These are phyloP conservation scores for Microbotryum intermedium DNA, from an alignment of 1,284 basidiomycete genomes.

Conservation along the genomic window DNA sequence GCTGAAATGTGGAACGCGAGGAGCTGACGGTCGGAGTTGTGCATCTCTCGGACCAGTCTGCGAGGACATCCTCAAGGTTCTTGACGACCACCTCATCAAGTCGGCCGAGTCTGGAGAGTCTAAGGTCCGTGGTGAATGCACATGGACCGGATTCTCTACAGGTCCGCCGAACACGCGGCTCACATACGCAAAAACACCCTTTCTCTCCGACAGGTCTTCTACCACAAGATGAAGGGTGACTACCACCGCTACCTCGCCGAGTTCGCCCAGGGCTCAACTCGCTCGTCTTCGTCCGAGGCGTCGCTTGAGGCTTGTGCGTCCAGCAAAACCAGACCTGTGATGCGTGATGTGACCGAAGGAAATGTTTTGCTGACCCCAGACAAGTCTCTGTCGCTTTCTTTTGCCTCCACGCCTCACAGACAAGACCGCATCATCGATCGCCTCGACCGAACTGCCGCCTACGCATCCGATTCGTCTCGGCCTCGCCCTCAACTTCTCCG, in stretches of 20 bases:
- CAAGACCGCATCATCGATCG: slow-evolving; percentile 44
- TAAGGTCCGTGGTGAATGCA: slow-evolving; percentile 14
- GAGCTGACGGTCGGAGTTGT: background rate
- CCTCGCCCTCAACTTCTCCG: slow-evolving; percentile 46
- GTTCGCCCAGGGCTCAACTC: slow-evolving; percentile 42
- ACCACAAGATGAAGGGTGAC: slow-evolving; percentile 45
- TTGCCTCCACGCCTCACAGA: slow-evolving; percentile 16
- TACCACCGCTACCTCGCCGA: slow-evolving; percentile 48
- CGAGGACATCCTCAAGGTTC: slow-evolving; percentile 37
- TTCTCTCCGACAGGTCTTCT: slow-evolving; percentile 32
- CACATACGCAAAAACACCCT: background rate
- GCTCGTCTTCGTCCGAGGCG: slow-evolving; percentile 34
- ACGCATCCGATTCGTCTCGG: slow-evolving; percentile 44
- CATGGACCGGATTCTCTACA: background rate
- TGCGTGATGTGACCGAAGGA: no score
- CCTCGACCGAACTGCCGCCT: slow-evolving; percentile 42
- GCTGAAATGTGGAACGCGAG: background rate
- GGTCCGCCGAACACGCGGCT: background rate
- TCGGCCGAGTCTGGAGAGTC: slow-evolving; percentile 38
- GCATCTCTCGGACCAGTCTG: slow-evolving; percentile 25
- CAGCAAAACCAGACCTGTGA: no score
- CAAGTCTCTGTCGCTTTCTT: background rate
- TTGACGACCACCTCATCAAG: slow-evolving; percentile 39
- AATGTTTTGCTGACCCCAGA: background rate
- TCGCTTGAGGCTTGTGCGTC: slow-evolving; percentile 39